These are phyloP conservation scores for Ascodesmis nigricans DNA, from an alignment of 495 filamentous ascomycete species.

Conservation along the genomic window DNA sequence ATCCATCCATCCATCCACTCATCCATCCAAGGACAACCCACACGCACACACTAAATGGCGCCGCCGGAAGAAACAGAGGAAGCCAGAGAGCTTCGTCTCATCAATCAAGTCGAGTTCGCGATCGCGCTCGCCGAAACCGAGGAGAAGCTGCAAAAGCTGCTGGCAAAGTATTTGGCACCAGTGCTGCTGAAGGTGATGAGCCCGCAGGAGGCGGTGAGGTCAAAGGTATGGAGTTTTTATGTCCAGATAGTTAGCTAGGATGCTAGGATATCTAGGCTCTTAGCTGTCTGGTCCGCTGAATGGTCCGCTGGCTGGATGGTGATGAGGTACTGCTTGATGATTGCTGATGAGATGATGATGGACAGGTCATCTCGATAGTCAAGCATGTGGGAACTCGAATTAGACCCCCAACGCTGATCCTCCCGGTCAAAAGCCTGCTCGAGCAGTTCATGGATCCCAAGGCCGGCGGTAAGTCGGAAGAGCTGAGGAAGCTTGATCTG, in stretches of 20 bases:
- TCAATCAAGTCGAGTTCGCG: conserved; percentile 75
- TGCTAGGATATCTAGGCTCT: too few relatives aligned
- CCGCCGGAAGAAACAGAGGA: too few relatives aligned
- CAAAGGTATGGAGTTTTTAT: conserved; percentile 45
- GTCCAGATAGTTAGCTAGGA: too few relatives aligned
- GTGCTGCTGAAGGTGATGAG: conserved; percentile 68
- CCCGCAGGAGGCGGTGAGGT: conserved; percentile 55
- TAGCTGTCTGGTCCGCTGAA: too few relatives aligned
- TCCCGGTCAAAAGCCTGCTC: conserved; percentile 63
- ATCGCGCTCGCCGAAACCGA: conserved; percentile 76
- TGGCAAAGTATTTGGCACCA: conserved; percentile 60
- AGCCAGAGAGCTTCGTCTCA: conserved; percentile 48
- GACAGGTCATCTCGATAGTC: conserved; percentile 48
- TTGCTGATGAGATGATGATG: not conserved
- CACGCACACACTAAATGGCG: too few relatives aligned
- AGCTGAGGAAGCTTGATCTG: conserved; percentile 75
- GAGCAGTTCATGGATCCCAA: conserved; percentile 68
- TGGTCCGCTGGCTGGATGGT: too few relatives aligned
- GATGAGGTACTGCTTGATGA: not conserved
- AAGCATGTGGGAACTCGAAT: conserved; percentile 62
- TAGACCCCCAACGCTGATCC: conserved; percentile 23
- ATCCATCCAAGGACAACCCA: too few relatives aligned
- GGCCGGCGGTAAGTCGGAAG: conserved; percentile 29
- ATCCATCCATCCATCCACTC: too few relatives aligned
- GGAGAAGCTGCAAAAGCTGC: conserved; percentile 48